A percentile compares a stretch with the other conserved stretches of the same genome.
Conservation (phyloP, 2,329 filamentous ascomycete genomes). For the Verruconis gallopava region DNA sequence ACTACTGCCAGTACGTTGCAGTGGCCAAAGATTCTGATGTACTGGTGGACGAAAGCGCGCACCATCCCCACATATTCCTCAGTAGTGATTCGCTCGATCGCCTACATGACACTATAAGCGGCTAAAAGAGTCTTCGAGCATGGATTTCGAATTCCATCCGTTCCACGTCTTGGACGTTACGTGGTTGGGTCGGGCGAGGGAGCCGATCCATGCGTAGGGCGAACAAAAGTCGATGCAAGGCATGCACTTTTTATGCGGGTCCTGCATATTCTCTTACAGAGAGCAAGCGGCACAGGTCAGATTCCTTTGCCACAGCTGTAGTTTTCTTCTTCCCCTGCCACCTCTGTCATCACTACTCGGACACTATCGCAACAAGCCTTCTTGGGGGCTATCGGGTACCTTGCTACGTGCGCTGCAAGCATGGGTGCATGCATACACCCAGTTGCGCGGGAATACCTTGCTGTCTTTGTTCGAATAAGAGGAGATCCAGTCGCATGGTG, state of each 20-base stretch:
- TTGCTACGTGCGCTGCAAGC: not conserved
- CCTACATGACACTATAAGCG: not conserved
- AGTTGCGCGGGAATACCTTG: not conserved
- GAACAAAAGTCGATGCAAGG: too few species aligned
- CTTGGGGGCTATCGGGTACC: not conserved
- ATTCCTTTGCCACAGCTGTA: not conserved
- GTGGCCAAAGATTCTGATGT: too few species aligned
- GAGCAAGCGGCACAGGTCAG: not conserved
- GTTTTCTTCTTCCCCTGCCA: not conserved
- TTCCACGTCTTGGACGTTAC: too few species aligned
- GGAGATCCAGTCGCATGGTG: too few species aligned
- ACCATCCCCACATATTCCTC: too few species aligned
- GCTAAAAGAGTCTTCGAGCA: not conserved
- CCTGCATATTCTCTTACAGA: not conserved
- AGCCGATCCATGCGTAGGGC: too few species aligned
- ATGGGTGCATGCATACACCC: not conserved
- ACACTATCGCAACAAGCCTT: not conserved
- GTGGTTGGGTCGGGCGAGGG: too few species aligned
- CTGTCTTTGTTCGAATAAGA: too few species aligned
- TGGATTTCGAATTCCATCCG: conserved; percentile 1
- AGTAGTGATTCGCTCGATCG: not conserved
- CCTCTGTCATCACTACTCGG: not conserved
- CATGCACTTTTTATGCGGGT: not conserved
- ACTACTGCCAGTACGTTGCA: too few species aligned
- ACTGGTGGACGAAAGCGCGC: too few species aligned